Percentiles rank a stretch among this genome's conserved stretches.
Conservation (phyloP, 1,284 basidiomycete genomes). For the Agaricales sp. region DNA sequence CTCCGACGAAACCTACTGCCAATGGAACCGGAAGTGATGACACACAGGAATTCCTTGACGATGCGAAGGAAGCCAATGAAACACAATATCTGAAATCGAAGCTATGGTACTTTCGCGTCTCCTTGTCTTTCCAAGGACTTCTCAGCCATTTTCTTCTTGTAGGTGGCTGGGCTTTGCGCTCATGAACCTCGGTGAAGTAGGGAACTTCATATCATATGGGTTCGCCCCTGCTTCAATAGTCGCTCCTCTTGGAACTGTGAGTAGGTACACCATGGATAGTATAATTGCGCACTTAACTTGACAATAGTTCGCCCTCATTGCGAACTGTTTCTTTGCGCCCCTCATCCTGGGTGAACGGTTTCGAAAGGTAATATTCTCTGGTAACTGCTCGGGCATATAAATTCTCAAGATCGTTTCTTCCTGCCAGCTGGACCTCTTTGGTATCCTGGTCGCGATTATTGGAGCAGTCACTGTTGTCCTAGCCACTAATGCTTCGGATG, state of each 20-base stretch:
- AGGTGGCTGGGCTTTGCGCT: slow-evolving; percentile 89
- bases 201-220: slow-evolving; percentile 86
- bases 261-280: slow-evolving; percentile 17
- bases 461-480: slow-evolving; percentile 91
- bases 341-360: slow-evolving; percentile 75
- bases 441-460: slow-evolving; percentile 73
- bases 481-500: slow-evolving; percentile 62
- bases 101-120: slow-evolving; percentile 62
- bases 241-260: slow-evolving; percentile 89
- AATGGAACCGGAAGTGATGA: slow-evolving; percentile 8
- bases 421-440: slow-evolving; percentile 69
- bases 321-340: slow-evolving; percentile 93
- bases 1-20: slow-evolving; percentile 13
- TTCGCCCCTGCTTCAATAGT: slow-evolving; percentile 85
- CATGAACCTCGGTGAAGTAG: slow-evolving; percentile 87
- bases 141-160: slow-evolving; percentile 3
- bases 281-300: slow-evolving; percentile 5
- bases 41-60: slow-evolving; percentile 13
- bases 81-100: slow-evolving; percentile 74
- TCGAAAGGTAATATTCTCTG: slow-evolving; percentile 38
- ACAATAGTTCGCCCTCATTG: slow-evolving; percentile 74
- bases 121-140: neutral
- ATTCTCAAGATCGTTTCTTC: slow-evolving; percentile 10
- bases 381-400: slow-evolving; percentile 7
- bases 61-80: slow-evolving; percentile 29